These are phyloP conservation scores for Remersonia thermophila DNA, from an alignment of 2,329 filamentous ascomycete genomes.

Conservation along the genomic window DNA sequence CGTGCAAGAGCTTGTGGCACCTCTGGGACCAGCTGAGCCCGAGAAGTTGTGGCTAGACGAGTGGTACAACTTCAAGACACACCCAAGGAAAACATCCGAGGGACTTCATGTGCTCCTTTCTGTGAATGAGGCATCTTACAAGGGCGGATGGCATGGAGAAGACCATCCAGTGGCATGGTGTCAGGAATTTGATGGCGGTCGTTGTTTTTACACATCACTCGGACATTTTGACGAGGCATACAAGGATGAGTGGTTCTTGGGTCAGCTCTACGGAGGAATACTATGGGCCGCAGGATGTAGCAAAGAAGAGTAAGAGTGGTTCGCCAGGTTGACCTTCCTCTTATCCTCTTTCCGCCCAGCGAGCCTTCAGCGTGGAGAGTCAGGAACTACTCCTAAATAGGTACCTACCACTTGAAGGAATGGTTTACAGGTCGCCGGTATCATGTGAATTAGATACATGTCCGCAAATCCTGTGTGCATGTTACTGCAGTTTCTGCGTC, in stretches of 20 bases:
- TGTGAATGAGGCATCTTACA: slow-evolving; percentile 25
- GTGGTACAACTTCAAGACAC: slow-evolving; percentile 30
- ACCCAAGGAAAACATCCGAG: slow-evolving; percentile 14
- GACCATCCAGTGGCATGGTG: slow-evolving; percentile 30
- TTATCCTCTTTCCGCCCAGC: no score
- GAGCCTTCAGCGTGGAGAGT: no score
- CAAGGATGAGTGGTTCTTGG: slow-evolving; percentile 21
- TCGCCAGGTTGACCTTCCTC: no score
- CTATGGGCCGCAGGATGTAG: slow-evolving; percentile 19
- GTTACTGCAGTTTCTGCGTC: no score
- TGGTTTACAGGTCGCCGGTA: no score
- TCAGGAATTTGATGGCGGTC: slow-evolving; percentile 26
- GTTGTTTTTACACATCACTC: slow-evolving; percentile 30
- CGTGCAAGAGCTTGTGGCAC: slow-evolving; percentile 1
- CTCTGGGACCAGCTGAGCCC: slow-evolving; percentile 1
- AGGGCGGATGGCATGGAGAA: slow-evolving; percentile 24
- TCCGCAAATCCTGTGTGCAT: no score
- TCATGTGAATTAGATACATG: no score
- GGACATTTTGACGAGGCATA: slow-evolving; percentile 31
- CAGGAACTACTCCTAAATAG: no score
- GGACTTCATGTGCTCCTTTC: slow-evolving; percentile 24
- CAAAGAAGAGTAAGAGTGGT: no score
- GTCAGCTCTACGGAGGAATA: slow-evolving; percentile 17
- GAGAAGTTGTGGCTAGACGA: slow-evolving; percentile 27
- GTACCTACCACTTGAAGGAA: no score